A percentile compares a stretch with the other conserved stretches of the same genome.
phyloP scores from a whole-genome alignment of 2,329 filamentous ascomycete genomes.

The Paramyrothecium sp. region DNA sequence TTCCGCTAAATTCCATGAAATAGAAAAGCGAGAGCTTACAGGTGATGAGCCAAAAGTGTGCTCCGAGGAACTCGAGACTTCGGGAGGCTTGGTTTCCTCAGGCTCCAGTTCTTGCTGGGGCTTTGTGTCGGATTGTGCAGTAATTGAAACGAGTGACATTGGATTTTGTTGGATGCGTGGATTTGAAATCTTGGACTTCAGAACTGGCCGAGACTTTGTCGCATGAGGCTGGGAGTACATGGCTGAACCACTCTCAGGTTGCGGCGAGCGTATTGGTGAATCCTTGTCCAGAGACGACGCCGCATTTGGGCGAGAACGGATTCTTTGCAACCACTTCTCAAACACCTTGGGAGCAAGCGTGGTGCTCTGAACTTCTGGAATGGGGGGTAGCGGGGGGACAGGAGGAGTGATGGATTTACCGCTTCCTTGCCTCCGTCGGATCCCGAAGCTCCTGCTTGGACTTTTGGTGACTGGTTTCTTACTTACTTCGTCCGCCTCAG shows the following conservation, averaged over 20 bases:
- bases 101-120: too few species aligned
- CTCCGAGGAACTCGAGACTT: background rate
- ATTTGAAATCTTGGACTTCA: constrained; percentile 21
- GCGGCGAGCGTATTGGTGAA: background rate
- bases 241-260: constrained; percentile 1
- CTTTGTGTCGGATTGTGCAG: too few species aligned
- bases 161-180: constrained; percentile 7
- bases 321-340: constrained; percentile 23
- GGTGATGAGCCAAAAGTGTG: background rate
- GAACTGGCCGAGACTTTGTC: constrained; percentile 8
- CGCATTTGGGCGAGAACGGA: constrained; percentile 16
- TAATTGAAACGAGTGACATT: constrained; percentile 1
- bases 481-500: constrained; percentile 11
- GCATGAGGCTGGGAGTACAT: constrained; percentile 5
- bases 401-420: constrained; percentile 17
- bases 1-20: constrained; percentile 11
- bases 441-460: constrained; percentile 5
- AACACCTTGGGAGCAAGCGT: constrained; percentile 21
- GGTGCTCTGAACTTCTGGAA: constrained; percentile 24
- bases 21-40: background rate
- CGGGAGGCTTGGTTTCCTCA: too few species aligned
- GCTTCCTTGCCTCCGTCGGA: constrained; percentile 1
- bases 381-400: constrained; percentile 26
- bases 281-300: constrained; percentile 1
- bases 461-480: constrained; percentile 8